Percentiles rank a stretch among this genome's conserved stretches.
These are phyloP conservation scores for Arachis monticola DNA, from an alignment of 331 rosid genomes.

Conservation along the genomic window DNA sequence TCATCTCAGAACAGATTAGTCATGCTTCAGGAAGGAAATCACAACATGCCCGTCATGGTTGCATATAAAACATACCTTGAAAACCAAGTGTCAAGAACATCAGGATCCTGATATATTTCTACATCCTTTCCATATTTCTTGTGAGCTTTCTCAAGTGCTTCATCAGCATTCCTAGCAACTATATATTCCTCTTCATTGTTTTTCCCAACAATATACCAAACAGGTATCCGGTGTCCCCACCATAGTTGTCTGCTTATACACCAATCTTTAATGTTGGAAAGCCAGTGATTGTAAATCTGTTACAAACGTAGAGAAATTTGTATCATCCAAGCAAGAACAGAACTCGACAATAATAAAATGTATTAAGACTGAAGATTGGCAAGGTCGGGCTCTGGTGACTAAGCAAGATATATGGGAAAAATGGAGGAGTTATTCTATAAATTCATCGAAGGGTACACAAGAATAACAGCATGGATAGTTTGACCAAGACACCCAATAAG, in stretches of 20 bases:
- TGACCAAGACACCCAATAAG: no score
- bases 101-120: constrained; percentile 94
- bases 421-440: no score
- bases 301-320: constrained; percentile 26
- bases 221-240: constrained; percentile 99
- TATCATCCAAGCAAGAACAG: constrained; percentile 2
- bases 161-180: constrained; percentile 82
- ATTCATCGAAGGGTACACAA: no score
- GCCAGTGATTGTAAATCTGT: constrained; percentile 98
- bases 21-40: background rate
- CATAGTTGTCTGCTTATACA: constrained; percentile 98
- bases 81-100: constrained; percentile 99
- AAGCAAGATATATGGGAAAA: no score
- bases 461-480: no score
- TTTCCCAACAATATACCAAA: constrained; percentile 91
- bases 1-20: constrained; percentile 12
- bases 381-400: no score
- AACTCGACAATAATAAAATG: constrained; percentile 1
- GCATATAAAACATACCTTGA: constrained; percentile 67
- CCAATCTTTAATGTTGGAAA: constrained; percentile 97
- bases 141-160: constrained; percentile 79
- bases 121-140: constrained; percentile 74
- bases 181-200: constrained; percentile 88
- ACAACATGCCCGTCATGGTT: constrained; percentile 18
- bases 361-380: no score